Evolutionary conservation across 139 green algal species (phyloP), one percentile per base, ranked within the genome.

Genomic region (Edaphochlamys debaryana): DNA sequence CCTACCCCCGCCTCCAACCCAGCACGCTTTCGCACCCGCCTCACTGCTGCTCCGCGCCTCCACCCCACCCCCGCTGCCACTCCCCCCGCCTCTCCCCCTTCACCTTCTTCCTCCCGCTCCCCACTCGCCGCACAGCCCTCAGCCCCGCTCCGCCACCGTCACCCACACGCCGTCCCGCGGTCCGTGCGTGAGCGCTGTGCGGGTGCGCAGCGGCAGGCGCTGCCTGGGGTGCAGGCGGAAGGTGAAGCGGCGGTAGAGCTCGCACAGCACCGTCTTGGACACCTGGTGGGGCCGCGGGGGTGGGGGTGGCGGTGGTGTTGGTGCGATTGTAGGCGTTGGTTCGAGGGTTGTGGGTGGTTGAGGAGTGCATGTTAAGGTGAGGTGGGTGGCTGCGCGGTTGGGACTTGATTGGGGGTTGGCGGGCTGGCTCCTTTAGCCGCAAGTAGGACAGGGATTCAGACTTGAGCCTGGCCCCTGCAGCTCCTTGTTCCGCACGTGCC

Each of bases 171-270:
- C 72, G 11, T 69, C 54, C 25, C 19, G 22, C 3, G 72, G 72
- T 9, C 32, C 54, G 38, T 67, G 67, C 42, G 54, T 79, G 22
- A 69, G 54, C 40, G 34, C 72, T 34, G 72, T 79, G 54, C 45
- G 32, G 11, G 60, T 79, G 72, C 42, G 36, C 36, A 62, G 74
- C 30, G 54, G 54, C 41, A 60, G 84, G 45, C 72, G 48, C 80
- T 92, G 87, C 1, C 78, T 69, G 1, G 80, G 77, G 42, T 70
- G n/a, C 77, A 92, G 71, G 36, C 81, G 45, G 74, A 93, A 89
- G 9, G 60, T 89, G 73, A 85, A 88, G 73, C 77, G 60, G 42
- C 85, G 85, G 64, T 86, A 87, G 56, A 94, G 54, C 4, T 79
- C 60, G 25, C 92, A 52, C 50, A 94, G 77, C 45, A 79, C 75